Conservation (phyloP, 768 basidiomycete species). For the Calvatia gigantea region DNA sequence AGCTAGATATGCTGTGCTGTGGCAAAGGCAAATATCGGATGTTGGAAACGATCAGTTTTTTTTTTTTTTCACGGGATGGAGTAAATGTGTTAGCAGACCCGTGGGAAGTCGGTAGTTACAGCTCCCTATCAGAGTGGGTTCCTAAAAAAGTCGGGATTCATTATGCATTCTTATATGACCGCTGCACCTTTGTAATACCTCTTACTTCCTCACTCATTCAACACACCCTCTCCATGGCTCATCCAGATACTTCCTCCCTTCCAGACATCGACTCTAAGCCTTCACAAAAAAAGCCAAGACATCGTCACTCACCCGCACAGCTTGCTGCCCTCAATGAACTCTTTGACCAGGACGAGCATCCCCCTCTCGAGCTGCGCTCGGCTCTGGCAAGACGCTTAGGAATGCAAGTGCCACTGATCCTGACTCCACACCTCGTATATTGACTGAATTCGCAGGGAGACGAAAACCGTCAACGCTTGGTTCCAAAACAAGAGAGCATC, state of each 20-base stretch:
- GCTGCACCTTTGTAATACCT: conserved; percentile 21
- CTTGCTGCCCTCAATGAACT: conserved; percentile 75
- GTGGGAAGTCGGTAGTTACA: conserved; percentile 12
- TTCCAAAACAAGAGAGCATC: conserved; percentile 87
- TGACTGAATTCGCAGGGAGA: conserved; percentile 50
- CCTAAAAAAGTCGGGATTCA: conserved; percentile 6
- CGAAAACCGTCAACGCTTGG: conserved; percentile 84
- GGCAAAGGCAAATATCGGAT: conserved; percentile 6
- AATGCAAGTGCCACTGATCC: conserved; percentile 52
- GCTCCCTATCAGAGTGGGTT: conserved; percentile 11
- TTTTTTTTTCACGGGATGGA: conserved; percentile 5
- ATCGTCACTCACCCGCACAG: conserved; percentile 71
- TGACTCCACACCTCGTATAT: conserved; percentile 13
- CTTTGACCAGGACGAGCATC: conserved; percentile 75
- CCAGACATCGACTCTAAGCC: conserved; percentile 29
- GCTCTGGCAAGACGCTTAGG: conserved; percentile 68
- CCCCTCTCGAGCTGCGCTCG: conserved; percentile 62
- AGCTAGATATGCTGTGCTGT: not conserved
- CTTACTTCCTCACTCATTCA: conserved; percentile 21
- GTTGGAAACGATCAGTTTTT: conserved; percentile 9
- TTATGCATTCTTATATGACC: conserved; percentile 22
- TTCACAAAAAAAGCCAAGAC: conserved; percentile 68
- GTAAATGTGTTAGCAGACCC: conserved; percentile 3
- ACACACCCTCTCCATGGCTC: conserved; percentile 18
- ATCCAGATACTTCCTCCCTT: conserved; percentile 24